Base-by-base conservation (phyloP, 1,139 yeast species). In the Protomyces gravidus region DNA sequence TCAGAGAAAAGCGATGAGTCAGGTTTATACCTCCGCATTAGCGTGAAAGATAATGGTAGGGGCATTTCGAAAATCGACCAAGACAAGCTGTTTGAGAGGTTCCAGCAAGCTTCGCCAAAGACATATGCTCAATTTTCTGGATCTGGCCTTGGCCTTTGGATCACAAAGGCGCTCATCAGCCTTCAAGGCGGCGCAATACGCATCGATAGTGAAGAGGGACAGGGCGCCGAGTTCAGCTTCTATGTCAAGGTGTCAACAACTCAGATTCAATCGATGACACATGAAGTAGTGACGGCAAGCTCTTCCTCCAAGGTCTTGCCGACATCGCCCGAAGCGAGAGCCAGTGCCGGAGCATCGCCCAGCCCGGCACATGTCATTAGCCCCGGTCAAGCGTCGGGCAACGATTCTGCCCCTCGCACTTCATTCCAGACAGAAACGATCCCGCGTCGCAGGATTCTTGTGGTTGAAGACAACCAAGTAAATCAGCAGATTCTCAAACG, bases 71-170 rank as follows among this genome's bases (percentile, higher is more conserved):
- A 33, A 1, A 27, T 4, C 9, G 61, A 56, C 3, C 58, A 33
- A 7, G 42, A 32, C 7, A 40, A 42, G 15, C 40, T 58, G 7
- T 64, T 64, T 33, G 64, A 63, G 26, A 50, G 63, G 28, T 64
- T 64, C 59, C 59, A 65, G 9, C 65, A 64, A 36, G 65, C 65
- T 49, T 60, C 65, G 17, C 66, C 66, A 23, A 59, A 59, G 27
- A 64, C 66, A 23, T 56, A 64, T 45, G 66, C 56, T 7, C 59
- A 63, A 23, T 64, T 63, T 49, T 66, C 66, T n/a, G 66, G 64
- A 4, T 46, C 63, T 5, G 66, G 66, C 3, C 60, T 64, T 5
- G 66, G 66, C 25, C 52, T 64, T 30, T 64, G 55, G 48, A 63
- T 64, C 26, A 60, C 65, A 36, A 62, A 65, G 15, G 53, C 55